These are phyloP conservation scores for Jamesozyma hellenica DNA, from an alignment of 805 yeast species.

Conservation along the genomic window DNA sequence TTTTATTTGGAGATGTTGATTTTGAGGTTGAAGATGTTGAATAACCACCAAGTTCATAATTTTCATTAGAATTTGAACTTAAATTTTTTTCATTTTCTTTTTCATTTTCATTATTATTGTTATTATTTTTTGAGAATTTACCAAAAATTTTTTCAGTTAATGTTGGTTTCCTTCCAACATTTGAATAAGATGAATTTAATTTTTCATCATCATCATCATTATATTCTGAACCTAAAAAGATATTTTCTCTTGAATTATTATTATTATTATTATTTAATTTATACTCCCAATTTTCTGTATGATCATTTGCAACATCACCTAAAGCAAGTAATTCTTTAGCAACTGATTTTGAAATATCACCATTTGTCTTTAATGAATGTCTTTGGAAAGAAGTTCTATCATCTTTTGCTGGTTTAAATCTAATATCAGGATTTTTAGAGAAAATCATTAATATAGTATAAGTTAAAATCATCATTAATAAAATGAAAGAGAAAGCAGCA, in stretches of 20 bases:
- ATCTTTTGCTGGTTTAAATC: constrained; percentile 85
- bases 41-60: constrained; percentile 4
- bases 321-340: constrained; percentile 55
- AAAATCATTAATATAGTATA: constrained; percentile 51
- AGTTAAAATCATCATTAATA: constrained; percentile 60
- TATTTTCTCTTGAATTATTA: constrained; percentile 7
- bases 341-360: constrained; percentile 24
- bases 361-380: constrained; percentile 16
- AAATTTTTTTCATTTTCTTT: neutral
- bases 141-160: constrained; percentile 18
- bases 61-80: too few species aligned
- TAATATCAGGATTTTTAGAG: constrained; percentile 80
- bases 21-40: constrained; percentile 7
- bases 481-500: constrained; percentile 75
- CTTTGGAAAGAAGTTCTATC: constrained; percentile 86
- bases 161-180: constrained; percentile 13
- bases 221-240: constrained; percentile 17
- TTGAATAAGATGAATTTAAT: constrained; percentile 8
- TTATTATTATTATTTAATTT: constrained; percentile 33
- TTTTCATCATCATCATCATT: constrained; percentile 18
- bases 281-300: constrained; percentile 62
- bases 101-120: constrained; percentile 4
- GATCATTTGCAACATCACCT: constrained; percentile 74
- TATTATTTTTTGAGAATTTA: constrained; percentile 15
- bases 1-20: constrained; percentile 8